phyloP scores from a whole-genome alignment of 2,329 filamentous ascomycete genomes.

The Cladophialophora exuberans region DNA sequence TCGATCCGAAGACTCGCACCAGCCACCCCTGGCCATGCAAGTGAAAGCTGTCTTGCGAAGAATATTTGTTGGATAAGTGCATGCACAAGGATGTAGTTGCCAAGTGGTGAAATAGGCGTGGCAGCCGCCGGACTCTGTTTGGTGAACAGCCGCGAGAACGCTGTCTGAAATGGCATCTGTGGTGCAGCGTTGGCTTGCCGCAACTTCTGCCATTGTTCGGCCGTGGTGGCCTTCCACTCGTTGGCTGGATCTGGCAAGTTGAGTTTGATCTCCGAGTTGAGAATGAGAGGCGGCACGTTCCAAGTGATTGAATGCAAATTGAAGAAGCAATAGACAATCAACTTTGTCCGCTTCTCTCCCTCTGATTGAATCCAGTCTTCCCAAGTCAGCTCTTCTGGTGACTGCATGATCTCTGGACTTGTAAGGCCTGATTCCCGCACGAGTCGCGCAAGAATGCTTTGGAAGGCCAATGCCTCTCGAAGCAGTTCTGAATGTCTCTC shows the following conservation, averaged over 20 bases:
- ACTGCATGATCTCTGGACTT: slow-evolving; percentile 29
- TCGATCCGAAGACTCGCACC: slow-evolving; percentile 49
- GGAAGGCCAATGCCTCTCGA: slow-evolving; percentile 60
- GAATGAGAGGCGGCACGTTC: slow-evolving; percentile 61
- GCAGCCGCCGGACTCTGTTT: slow-evolving; percentile 42
- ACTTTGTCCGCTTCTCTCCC: slow-evolving; percentile 57
- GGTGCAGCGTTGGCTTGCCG: slow-evolving; percentile 28
- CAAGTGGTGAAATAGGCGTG: slow-evolving; percentile 50
- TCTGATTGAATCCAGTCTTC: slow-evolving; percentile 59
- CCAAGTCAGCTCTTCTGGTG: slow-evolving; percentile 50
- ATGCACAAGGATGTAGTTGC: slow-evolving; percentile 59
- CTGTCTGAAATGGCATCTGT: slow-evolving; percentile 45
- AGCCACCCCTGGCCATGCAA: slow-evolving; percentile 48
- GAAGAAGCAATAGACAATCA: slow-evolving; percentile 61
- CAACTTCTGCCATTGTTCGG: slow-evolving; percentile 52
- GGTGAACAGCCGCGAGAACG: slow-evolving; percentile 49
- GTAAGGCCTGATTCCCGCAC: slow-evolving; percentile 57
- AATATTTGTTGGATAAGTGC: slow-evolving; percentile 60
- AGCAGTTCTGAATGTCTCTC: slow-evolving; percentile 60
- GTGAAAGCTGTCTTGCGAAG: slow-evolving; percentile 53
- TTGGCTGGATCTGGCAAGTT: slow-evolving; percentile 58
- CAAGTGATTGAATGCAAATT: slow-evolving; percentile 66
- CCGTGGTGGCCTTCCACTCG: slow-evolving; percentile 59
- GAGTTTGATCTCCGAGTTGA: slow-evolving; percentile 59
- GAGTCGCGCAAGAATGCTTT: slow-evolving; percentile 59